A percentile compares a stretch with the other conserved stretches of the same genome.
Conservation (phyloP, 352 stramenopile species). For the Phytophthora pistaciae region DNA sequence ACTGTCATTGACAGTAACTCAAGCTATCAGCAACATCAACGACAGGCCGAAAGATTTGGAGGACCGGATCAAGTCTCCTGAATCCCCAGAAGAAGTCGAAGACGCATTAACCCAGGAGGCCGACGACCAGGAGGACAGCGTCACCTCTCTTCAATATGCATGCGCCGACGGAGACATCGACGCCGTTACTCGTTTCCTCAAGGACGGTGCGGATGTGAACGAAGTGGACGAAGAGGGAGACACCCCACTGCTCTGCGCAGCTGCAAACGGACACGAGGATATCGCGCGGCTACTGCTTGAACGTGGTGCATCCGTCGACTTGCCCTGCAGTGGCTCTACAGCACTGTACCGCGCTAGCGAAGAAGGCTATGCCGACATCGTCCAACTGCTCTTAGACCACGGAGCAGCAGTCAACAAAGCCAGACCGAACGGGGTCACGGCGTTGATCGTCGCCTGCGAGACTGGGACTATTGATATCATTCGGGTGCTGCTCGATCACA, state of each 20-base stretch:
- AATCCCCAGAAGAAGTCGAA: not conserved
- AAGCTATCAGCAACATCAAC: not conserved
- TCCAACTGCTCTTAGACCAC: not conserved
- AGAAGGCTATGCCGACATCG: not conserved
- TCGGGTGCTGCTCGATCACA: not conserved
- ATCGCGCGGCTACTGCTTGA: not conserved
- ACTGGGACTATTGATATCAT: not conserved
- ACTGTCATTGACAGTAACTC: not conserved
- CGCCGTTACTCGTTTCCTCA: not conserved
- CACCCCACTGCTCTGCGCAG: not conserved
- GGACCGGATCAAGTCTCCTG: not conserved
- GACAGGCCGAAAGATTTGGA: not conserved
- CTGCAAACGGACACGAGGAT: not conserved
- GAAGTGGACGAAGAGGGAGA: not conserved
- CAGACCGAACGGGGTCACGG: not conserved
- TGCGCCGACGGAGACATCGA: not conserved
- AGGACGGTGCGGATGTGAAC: not conserved
- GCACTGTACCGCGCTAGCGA: not conserved
- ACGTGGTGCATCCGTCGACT: not conserved
- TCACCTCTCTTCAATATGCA: not conserved
- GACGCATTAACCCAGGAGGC: not conserved
- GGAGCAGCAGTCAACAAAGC: not conserved
- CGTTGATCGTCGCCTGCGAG: not conserved
- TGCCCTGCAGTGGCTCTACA: constrained; percentile 1
- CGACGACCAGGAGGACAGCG: not conserved